Evolutionary conservation across 345 rosid species (phyloP).

Genomic region (Linum usitatissimum): DNA sequence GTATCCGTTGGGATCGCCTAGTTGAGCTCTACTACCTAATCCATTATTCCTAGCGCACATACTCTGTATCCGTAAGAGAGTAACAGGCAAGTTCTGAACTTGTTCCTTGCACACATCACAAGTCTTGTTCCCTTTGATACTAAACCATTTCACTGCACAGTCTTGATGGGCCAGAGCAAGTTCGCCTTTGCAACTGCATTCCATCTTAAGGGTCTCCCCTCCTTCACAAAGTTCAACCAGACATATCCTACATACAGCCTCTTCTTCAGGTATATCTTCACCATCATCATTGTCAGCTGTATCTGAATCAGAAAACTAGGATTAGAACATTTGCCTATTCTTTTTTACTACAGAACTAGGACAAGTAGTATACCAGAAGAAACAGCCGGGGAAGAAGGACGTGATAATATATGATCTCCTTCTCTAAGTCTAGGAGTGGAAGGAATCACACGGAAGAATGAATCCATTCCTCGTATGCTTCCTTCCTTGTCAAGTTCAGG

Average conservation of each 20-base stretch:
- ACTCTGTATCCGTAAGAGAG: constrained; percentile 68
- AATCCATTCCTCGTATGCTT: constrained; percentile 64
- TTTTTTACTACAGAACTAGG: not conserved
- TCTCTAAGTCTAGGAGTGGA: constrained; percentile 71
- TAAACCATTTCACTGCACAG: constrained; percentile 93
- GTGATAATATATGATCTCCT: constrained; percentile 28
- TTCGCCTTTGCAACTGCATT: constrained; percentile 98
- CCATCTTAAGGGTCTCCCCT: constrained; percentile 94
- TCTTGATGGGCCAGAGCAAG: constrained; percentile 90
- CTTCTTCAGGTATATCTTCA: constrained; percentile 87
- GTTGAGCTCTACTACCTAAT: constrained; percentile 16
- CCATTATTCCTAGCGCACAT: constrained; percentile 23
- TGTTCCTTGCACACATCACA: constrained; percentile 91
- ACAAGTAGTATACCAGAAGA: constrained; percentile 31
- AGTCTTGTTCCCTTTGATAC: constrained; percentile 81
- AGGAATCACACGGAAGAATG: constrained; percentile 79
- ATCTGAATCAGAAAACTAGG: constrained; percentile 31
- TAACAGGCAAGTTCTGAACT: constrained; percentile 77
- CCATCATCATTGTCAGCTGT: constrained; percentile 39
- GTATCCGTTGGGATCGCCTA: constrained; percentile 29
- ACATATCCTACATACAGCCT: constrained; percentile 94
- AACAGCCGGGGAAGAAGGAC: constrained; percentile 26
- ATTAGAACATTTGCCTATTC: not conserved
- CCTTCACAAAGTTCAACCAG: constrained; percentile 81
- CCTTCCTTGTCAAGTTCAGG: constrained; percentile 58